A percentile compares a stretch with the other conserved stretches of the same genome.
Evolutionary conservation across 176 grass and related monocot species (phyloP).

Genomic region (Metroxylon sagu): DNA sequence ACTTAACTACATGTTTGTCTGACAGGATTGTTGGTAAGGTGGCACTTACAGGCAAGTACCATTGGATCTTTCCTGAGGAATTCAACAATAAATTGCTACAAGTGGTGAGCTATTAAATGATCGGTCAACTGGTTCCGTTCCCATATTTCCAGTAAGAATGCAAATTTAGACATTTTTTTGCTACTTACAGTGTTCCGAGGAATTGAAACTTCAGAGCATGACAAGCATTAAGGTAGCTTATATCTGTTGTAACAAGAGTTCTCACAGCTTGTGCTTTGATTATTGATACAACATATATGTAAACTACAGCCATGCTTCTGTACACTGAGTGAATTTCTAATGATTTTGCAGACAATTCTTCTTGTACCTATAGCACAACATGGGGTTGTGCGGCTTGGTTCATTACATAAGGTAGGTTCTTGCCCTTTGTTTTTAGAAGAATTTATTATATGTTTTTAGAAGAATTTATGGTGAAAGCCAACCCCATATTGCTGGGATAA

Average conservation of each 20-base stretch:
- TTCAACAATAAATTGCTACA: slow-evolving; percentile 14
- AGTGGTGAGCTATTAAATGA: slow-evolving; percentile 31
- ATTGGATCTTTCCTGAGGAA: slow-evolving; percentile 42
- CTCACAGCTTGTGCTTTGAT: no score
- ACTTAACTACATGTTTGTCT: slow-evolving; percentile 13
- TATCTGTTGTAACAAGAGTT: slow-evolving; percentile 4
- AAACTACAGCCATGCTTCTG: no score
- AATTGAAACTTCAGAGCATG: slow-evolving; percentile 56
- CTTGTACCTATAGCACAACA: slow-evolving; percentile 44
- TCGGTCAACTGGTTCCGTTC: slow-evolving; percentile 3
- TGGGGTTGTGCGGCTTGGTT: slow-evolving; percentile 60
- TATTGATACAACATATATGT: no score
- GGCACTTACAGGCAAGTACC: slow-evolving; percentile 35
- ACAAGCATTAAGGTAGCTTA: slow-evolving; percentile 47
- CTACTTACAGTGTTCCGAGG: slow-evolving; percentile 36
- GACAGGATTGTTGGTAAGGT: slow-evolving; percentile 54
- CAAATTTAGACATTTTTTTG: slow-evolving; percentile 17
- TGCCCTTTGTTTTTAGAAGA: background rate
- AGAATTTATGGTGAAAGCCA: no score
- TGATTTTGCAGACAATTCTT: slow-evolving; percentile 52
- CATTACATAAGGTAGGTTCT: slow-evolving; percentile 46
- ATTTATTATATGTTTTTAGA: no score
- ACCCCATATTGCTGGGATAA: no score
- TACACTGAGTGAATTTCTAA: no score
- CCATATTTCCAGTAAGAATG: slow-evolving; percentile 7